Conservation (phyloP, 805 yeast species). For the Schwanniomyces vanrijiae region DNA sequence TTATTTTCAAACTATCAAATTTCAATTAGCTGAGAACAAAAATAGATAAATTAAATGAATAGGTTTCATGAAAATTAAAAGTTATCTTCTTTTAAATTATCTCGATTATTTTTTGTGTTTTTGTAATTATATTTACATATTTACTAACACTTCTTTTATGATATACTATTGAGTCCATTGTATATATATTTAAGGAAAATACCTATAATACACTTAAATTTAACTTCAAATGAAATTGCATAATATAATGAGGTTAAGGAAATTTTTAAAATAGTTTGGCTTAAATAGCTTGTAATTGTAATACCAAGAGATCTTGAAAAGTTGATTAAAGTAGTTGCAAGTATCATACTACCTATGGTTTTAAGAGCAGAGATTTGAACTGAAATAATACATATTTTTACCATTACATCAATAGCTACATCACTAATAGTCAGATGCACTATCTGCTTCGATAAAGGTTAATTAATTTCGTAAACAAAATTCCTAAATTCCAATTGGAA, state of each 20-base stretch:
- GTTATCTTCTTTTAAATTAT: too few species aligned
- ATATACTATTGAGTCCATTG: too few species aligned
- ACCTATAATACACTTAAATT: too few species aligned
- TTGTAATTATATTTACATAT: too few species aligned
- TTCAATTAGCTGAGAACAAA: too few species aligned
- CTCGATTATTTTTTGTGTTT: too few species aligned
- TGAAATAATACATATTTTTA: slow-evolving; percentile 45
- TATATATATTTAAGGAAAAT: too few species aligned
- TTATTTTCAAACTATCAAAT: too few species aligned
- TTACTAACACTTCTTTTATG: too few species aligned
- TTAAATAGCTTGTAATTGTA: slow-evolving; percentile 42
- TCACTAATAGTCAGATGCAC: slow-evolving; percentile 50
- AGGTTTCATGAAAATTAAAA: too few species aligned
- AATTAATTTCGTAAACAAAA: slow-evolving; percentile 34
- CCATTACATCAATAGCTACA: slow-evolving; percentile 45
- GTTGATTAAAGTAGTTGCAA: slow-evolving; percentile 46
- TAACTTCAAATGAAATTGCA: too few species aligned
- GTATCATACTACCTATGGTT: slow-evolving; percentile 46
- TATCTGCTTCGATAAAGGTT: slow-evolving; percentile 35
- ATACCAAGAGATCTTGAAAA: slow-evolving; percentile 48
- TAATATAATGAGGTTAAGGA: slow-evolving; percentile 16
- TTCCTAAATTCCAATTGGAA: slow-evolving; percentile 49
- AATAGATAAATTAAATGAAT: too few species aligned
- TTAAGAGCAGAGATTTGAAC: slow-evolving; percentile 54
- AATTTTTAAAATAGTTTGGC: slow-evolving; percentile 39